Evolutionary conservation across 75 land plant genomes (phyloP).

Genomic region (Cupressus sempervirens): DNA sequence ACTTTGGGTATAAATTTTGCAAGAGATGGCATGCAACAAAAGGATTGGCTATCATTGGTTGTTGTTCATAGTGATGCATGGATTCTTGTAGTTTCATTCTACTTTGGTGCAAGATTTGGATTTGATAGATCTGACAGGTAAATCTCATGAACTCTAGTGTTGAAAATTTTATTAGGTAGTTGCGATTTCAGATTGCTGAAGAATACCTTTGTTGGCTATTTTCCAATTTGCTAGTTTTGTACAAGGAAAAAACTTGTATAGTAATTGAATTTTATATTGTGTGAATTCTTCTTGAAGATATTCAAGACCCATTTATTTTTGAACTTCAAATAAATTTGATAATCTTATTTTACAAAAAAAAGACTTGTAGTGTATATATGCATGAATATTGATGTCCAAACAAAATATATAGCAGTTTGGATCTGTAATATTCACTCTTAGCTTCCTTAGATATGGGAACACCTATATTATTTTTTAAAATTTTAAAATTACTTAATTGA

Average conservation of each 20-base stretch:
- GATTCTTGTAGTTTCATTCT: slow-evolving; percentile 50
- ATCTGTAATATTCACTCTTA: not conserved
- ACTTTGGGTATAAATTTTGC: slow-evolving; percentile 65
- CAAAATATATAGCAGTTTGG: not conserved
- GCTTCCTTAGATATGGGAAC: not conserved
- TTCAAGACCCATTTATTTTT: not conserved
- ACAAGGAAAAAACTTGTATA: not conserved
- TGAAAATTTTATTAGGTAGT: not conserved
- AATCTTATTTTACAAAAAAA: not conserved
- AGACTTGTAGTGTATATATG: not conserved
- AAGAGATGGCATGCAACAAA: slow-evolving; percentile 59
- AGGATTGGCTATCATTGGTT: slow-evolving; percentile 56
- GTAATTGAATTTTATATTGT: not conserved
- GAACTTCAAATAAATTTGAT: not conserved
- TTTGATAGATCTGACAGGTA: slow-evolving; percentile 46
- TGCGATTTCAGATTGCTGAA: not conserved
- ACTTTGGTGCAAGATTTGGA: slow-evolving; percentile 49
- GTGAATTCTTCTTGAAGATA: not conserved
- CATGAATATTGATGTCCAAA: not conserved
- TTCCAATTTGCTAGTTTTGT: not conserved
- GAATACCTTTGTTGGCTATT: not conserved
- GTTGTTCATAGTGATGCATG: slow-evolving; percentile 70
- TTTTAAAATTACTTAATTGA: not conserved
- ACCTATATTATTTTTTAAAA: too few relatives aligned
- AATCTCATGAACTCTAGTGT: not conserved